Conservation (phyloP, 1,284 basidiomycete genomes). For the Fomitopsis schrenkii region DNA sequence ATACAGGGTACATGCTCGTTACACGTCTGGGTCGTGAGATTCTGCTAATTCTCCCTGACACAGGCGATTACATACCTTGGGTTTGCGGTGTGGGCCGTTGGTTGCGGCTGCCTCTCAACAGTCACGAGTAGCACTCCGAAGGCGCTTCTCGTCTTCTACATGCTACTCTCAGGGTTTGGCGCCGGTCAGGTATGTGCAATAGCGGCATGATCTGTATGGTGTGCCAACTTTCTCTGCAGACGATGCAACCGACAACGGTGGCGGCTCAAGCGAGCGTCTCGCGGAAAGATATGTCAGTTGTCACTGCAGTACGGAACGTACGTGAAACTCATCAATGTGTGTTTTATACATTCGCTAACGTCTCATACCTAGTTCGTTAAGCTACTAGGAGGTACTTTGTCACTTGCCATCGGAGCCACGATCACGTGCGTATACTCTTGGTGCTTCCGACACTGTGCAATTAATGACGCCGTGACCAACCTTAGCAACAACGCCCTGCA, state of each 20-base stretch:
- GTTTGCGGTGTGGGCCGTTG: slow-evolving; percentile 68
- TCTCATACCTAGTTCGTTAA: slow-evolving; percentile 53
- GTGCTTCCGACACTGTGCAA: background rate
- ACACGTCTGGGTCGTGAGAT: background rate
- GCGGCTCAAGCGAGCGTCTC: slow-evolving; percentile 69
- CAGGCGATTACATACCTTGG: slow-evolving; percentile 65
- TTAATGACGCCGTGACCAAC: background rate
- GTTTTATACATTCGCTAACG: too few species aligned
- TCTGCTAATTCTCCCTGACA: background rate
- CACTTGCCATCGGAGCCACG: slow-evolving; percentile 57
- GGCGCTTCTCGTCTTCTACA: slow-evolving; percentile 56
- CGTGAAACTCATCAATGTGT: slow-evolving; percentile 10
- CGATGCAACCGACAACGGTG: slow-evolving; percentile 59
- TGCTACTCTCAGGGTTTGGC: slow-evolving; percentile 66
- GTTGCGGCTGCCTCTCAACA: slow-evolving; percentile 65
- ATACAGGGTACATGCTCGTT: slow-evolving; percentile 41
- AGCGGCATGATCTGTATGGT: too few species aligned
- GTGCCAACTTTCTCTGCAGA: slow-evolving; percentile 28
- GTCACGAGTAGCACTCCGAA: slow-evolving; percentile 46
- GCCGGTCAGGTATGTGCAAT: slow-evolving; percentile 51
- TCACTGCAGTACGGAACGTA: slow-evolving; percentile 66
- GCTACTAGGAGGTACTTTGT: slow-evolving; percentile 58
- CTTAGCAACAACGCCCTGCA: slow-evolving; percentile 54
- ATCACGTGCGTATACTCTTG: slow-evolving; percentile 36
- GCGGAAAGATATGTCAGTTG: slow-evolving; percentile 65